A percentile compares a stretch with the other conserved stretches of the same genome.
Conservation (phyloP, 1,284 basidiomycete genomes). For the Golubevia pallescens region DNA sequence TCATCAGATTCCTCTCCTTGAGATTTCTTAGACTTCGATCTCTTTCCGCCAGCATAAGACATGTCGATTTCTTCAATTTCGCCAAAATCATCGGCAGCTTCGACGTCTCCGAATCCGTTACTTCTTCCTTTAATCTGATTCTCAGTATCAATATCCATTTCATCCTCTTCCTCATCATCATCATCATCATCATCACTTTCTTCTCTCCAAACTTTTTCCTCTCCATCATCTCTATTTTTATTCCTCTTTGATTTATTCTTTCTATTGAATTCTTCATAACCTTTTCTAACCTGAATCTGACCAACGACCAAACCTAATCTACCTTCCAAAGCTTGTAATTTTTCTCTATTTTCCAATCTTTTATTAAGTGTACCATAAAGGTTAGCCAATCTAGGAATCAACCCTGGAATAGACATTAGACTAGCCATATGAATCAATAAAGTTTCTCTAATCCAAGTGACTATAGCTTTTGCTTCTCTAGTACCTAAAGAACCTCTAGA, state of each 20-base stretch:
- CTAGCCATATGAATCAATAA: neutral
- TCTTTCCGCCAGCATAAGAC: neutral
- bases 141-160: constrained; percentile 6
- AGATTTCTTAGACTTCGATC: neutral
- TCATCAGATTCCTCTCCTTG: neutral
- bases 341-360: neutral
- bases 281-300: neutral
- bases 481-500: neutral
- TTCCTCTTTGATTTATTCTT: neutral
- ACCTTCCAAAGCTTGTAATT: neutral
- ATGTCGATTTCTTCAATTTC: neutral
- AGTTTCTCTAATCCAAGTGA: neutral
- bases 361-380: neutral
- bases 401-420: neutral
- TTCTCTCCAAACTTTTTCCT: constrained; percentile 7
- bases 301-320: neutral
- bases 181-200: constrained; percentile 28
- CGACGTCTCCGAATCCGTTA: constrained; percentile 5
- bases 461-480: neutral
- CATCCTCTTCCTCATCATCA: constrained; percentile 3
- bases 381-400: neutral
- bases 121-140: constrained; percentile 12
- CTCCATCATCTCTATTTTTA: neutral
- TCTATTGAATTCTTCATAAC: neutral
- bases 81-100: neutral